Base-by-base conservation (phyloP, 768 basidiomycete species). In the Rossbeevera mucosa region DNA sequence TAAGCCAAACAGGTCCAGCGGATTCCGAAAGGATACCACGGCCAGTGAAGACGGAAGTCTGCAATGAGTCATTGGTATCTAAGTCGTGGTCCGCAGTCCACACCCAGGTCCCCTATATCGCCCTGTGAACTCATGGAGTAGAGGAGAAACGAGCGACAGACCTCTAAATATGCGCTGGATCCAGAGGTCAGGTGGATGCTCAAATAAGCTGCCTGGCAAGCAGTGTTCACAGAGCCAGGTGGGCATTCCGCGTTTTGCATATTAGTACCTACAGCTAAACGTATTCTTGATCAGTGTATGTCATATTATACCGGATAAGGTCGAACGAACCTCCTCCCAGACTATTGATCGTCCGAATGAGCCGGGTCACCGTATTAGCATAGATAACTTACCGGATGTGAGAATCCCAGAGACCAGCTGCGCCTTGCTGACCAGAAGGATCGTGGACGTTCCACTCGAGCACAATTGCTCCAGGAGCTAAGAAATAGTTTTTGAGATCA, bases 1-100 rank as follows among this genome's bases (percentile, higher is more conserved):
- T 81, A 65, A 91, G 56, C 88, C 88, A 90, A 18, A 89, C 85
- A 1, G 89, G 88, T 1, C 88, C 88, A n/a, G 72, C 70, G 5
- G 85, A 86, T 63, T 91, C 80, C 0, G 84, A 86, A 26, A 88
- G 73, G 25, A 91, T 79, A 6, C 89, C 89, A 21, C 89, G 79
- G 0, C 86, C 89, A 29, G 77, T 78, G 52, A 70, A 91, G n/a
- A 86, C 55, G 1, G 78, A 75, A 38, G 81, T 66, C 54, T 81
- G 11, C n/a, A 72, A 71, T 26, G 74, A 62, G 9, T 70, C 68
- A 7, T 36, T 80, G 22, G 86, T 69, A 53, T 88, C 82, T 6
- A 64, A 5, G 31, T 64, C 62, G 58, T 92, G 89, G 59, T 92
- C 90, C 13, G 88, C 86, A 8, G 80, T 70, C 89, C 89, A 91